phyloP scores from a whole-genome alignment of 2,329 filamentous ascomycete species.

The Aspergillus brasiliensis region DNA sequence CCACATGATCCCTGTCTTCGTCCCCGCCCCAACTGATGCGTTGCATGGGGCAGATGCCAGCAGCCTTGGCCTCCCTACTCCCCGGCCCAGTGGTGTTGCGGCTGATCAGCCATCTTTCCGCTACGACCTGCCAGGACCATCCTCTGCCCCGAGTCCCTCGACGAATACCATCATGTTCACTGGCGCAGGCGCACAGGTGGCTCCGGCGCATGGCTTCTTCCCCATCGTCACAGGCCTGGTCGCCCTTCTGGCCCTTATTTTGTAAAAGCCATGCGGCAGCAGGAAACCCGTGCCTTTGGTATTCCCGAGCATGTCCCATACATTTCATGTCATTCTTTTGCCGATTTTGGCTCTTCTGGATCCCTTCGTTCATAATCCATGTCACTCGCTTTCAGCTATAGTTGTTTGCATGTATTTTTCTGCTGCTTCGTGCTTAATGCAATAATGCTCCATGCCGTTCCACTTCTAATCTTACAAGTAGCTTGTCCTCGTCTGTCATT shows the following conservation, averaged over 20 bases:
- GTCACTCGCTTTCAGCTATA: neutral
- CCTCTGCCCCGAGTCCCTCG: conserved; percentile 35
- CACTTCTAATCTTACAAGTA: too few species aligned
- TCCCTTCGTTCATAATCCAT: neutral
- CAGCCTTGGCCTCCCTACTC: conserved; percentile 19
- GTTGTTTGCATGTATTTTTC: neutral
- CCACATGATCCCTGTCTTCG: conserved; percentile 32
- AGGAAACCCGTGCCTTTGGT: neutral
- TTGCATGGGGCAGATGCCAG: conserved; percentile 28
- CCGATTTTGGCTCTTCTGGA: neutral
- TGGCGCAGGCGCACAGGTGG: conserved; percentile 25
- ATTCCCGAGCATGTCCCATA: neutral
- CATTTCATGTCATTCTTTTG: neutral
- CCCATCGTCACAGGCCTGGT: conserved; percentile 27
- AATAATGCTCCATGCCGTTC: too few species aligned
- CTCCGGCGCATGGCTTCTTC: conserved; percentile 23
- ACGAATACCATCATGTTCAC: conserved; percentile 23
- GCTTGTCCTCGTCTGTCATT: too few species aligned
- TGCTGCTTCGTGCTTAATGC: neutral
- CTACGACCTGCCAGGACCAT: conserved; percentile 42
- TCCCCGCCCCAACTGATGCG: conserved; percentile 22
- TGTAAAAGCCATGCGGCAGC: conserved; percentile 22
- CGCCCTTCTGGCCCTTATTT: conserved; percentile 31
- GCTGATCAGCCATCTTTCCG: conserved; percentile 29
- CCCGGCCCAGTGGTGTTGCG: conserved; percentile 52